Evolutionary conservation across 2,329 filamentous ascomycete genomes (phyloP).

Genomic region (Fusarium palustre): DNA sequence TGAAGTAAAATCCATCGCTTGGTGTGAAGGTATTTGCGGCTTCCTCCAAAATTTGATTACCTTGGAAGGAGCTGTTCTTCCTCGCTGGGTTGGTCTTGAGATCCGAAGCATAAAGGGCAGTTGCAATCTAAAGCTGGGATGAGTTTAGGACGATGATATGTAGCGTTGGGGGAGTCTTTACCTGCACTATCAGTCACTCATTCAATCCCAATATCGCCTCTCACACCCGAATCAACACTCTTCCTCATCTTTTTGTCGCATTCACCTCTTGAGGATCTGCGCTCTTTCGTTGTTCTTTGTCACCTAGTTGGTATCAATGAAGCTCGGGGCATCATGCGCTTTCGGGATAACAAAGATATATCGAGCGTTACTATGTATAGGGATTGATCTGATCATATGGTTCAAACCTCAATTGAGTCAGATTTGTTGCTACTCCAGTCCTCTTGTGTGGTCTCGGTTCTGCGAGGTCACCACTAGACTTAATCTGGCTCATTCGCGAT

Average conservation of each 20-base stretch:
- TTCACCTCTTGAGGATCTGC: not conserved
- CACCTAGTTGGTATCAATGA: not conserved
- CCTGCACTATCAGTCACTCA: not conserved
- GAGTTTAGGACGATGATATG: too few relatives aligned
- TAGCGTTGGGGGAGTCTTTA: too few relatives aligned
- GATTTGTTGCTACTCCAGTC: not conserved
- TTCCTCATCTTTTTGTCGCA: not conserved
- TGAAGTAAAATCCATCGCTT: too few relatives aligned
- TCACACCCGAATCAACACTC: not conserved
- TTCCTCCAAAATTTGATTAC: too few relatives aligned
- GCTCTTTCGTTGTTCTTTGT: not conserved
- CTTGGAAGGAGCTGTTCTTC: too few relatives aligned
- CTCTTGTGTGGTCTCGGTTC: not conserved
- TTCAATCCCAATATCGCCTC: not conserved
- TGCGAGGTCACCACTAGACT: too few relatives aligned
- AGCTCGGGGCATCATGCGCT: not conserved
- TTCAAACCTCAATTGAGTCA: not conserved
- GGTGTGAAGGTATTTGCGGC: too few relatives aligned
- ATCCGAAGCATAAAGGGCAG: too few relatives aligned
- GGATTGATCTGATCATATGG: fast-evolving
- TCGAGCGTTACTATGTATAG: not conserved
- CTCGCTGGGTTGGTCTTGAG: too few relatives aligned
- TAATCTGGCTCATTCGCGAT: too few relatives aligned
- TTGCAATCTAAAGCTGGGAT: too few relatives aligned
- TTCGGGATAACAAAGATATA: not conserved